Percentiles rank a stretch among this genome's conserved stretches.
Evolutionary conservation across 352 stramenopile species (phyloP).

Genomic region (Phytophthora megakarya): DNA sequence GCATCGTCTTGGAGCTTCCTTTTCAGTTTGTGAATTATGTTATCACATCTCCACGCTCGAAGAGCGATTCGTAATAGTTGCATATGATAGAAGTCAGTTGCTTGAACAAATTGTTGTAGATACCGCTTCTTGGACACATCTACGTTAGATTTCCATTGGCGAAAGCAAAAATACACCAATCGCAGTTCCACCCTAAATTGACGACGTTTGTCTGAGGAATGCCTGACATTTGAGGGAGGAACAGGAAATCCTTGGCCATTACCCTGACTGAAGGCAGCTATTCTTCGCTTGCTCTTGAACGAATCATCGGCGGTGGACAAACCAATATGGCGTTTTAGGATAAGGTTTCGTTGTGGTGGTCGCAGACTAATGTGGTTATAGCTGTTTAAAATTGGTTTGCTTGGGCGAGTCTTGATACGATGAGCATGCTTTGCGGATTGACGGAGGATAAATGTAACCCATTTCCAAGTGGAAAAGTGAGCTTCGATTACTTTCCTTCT

Average conservation of each 20-base stretch:
- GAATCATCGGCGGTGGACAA: slow-evolving; percentile 14
- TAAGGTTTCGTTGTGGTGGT: slow-evolving; percentile 21
- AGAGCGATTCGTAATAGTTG: slow-evolving; percentile 7
- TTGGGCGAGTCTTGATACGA: neutral
- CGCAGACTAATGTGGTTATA: neutral
- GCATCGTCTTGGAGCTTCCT: slow-evolving; percentile 7
- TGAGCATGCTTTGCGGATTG: slow-evolving; percentile 20
- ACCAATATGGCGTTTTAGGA: slow-evolving; percentile 25
- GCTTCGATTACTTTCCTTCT: slow-evolving; percentile 42
- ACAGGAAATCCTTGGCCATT: neutral
- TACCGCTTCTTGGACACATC: neutral
- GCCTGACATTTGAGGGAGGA: neutral
- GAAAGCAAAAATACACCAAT: slow-evolving; percentile 32
- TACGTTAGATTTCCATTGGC: slow-evolving; percentile 24
- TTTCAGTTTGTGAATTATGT: slow-evolving; percentile 5
- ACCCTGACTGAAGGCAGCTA: neutral
- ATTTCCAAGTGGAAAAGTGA: slow-evolving; percentile 53
- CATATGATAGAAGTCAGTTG: slow-evolving; percentile 4
- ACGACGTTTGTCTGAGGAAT: slow-evolving; percentile 20
- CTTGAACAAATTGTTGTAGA: slow-evolving; percentile 16
- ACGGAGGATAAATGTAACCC: slow-evolving; percentile 27
- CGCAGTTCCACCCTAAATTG: slow-evolving; percentile 29
- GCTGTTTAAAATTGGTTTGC: neutral
- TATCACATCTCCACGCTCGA: slow-evolving; percentile 6
- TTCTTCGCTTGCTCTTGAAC: neutral